These are phyloP conservation scores for Phialemoniopsis sp. DNA, from an alignment of 2,329 filamentous ascomycete species.

Conservation along the genomic window DNA sequence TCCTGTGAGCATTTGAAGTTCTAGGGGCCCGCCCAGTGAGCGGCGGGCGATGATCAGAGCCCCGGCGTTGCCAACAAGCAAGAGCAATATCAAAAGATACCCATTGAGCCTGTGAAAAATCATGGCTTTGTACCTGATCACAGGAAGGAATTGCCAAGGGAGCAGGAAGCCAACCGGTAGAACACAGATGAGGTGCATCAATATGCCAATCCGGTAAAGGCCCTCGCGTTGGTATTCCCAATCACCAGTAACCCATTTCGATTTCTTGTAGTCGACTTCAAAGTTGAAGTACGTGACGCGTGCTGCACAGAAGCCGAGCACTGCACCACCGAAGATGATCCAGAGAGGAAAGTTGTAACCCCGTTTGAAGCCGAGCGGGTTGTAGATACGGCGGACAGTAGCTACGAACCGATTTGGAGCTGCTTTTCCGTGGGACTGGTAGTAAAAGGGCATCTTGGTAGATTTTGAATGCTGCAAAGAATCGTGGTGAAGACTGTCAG, in stretches of 20 bases:
- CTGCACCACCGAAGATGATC: constrained; percentile 38
- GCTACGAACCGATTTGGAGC: constrained; percentile 9
- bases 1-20: constrained; percentile 40
- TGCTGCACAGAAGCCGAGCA: constrained; percentile 43
- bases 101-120: constrained; percentile 58
- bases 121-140: constrained; percentile 39
- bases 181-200: constrained; percentile 39
- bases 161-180: constrained; percentile 39
- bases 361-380: constrained; percentile 48
- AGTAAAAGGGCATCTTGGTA: too few species aligned
- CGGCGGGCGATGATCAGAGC: constrained; percentile 48
- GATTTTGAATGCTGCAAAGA: too few species aligned
- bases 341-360: constrained; percentile 55
- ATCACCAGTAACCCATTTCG: constrained; percentile 35
- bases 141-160: constrained; percentile 44
- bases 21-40: constrained; percentile 49
- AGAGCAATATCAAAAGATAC: constrained; percentile 47
- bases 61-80: constrained; percentile 37
- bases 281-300: constrained; percentile 45
- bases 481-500: too few species aligned
- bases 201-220: constrained; percentile 31
- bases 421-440: too few species aligned
- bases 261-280: constrained; percentile 26
- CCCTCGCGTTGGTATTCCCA: constrained; percentile 31
- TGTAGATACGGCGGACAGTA: constrained; percentile 28